Conservation (phyloP, 768 basidiomycete species). For the Calocera viscosa region DNA sequence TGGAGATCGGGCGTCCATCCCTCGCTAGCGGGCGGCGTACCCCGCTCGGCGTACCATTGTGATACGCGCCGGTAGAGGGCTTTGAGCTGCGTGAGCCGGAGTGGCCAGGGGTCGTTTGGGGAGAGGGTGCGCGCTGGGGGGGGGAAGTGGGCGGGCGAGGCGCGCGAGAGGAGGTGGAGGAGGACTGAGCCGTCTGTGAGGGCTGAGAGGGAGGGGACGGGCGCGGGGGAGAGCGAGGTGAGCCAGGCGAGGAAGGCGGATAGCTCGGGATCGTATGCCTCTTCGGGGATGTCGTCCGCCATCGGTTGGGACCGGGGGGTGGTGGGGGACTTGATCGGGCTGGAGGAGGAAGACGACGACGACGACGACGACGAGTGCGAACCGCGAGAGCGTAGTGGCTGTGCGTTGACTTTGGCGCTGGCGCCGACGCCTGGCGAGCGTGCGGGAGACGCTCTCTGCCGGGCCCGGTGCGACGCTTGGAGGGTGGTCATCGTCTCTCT, state of each 20-base stretch:
- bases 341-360: not conserved
- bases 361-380: not conserved
- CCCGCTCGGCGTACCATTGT: conserved; percentile 62
- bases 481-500: conserved; percentile 1
- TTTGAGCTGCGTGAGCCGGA: conserved; percentile 72
- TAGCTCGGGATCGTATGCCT: conserved; percentile 36
- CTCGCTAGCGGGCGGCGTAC: not conserved
- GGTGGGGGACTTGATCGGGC: not conserved
- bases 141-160: conserved; percentile 39
- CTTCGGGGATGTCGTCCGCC: no score
- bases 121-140: not conserved
- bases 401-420: not conserved
- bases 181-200: conserved; percentile 70
- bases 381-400: not conserved
- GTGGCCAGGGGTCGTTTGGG: conserved; percentile 76
- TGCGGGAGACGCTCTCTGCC: not conserved
- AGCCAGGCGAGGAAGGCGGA: conserved; percentile 70
- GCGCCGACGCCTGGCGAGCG: not conserved
- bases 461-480: not conserved
- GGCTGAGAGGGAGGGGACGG: conserved; percentile 51
- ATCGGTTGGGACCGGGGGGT: no score
- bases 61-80: conserved; percentile 78
- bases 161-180: conserved; percentile 57
- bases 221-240: conserved; percentile 44
- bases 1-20: conserved; percentile 40